Percentiles rank a stretch among this genome's conserved stretches.
These are phyloP conservation scores for Verticillium klebahnii DNA, from an alignment of 2,329 filamentous ascomycete species.

Conservation along the genomic window DNA sequence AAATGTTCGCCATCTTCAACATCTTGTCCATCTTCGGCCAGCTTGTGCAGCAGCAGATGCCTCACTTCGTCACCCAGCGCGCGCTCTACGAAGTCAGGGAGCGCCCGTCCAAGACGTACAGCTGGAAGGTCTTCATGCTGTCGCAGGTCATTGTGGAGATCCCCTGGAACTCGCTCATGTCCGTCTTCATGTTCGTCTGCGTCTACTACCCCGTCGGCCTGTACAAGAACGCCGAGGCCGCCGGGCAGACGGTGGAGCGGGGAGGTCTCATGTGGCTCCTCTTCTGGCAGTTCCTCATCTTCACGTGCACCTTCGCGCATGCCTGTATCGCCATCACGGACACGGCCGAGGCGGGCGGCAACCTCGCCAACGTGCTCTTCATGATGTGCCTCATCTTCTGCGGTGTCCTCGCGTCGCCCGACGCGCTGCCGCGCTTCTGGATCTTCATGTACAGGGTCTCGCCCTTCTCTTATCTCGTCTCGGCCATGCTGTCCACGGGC, in stretches of 20 bases:
- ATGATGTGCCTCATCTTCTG: conserved; percentile 71
- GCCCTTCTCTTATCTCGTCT: conserved; percentile 80
- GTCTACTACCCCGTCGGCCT: conserved; percentile 87
- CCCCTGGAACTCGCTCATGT: conserved; percentile 76
- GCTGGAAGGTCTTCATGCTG: conserved; percentile 81
- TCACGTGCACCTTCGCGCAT: conserved; percentile 75
- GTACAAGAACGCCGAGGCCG: conserved; percentile 63
- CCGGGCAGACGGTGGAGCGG: conserved; percentile 59
- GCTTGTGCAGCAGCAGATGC: conserved; percentile 77
- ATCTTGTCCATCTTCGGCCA: conserved; percentile 77
- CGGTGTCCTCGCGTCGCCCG: conserved; percentile 63
- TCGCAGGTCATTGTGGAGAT: conserved; percentile 81
- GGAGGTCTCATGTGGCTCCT: conserved; percentile 77
- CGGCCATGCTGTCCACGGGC: conserved; percentile 65
- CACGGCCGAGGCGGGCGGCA: conserved; percentile 69
- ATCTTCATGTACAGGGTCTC: conserved; percentile 80
- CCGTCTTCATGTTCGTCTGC: conserved; percentile 70
- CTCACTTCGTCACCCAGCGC: conserved; percentile 78
- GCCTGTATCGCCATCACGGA: conserved; percentile 74
- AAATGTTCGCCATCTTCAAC: conserved; percentile 85
- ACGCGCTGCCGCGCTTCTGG: conserved; percentile 68
- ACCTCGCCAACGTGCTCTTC: conserved; percentile 72
- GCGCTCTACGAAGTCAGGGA: conserved; percentile 82
- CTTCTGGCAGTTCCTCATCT: conserved; percentile 70
- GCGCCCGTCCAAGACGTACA: conserved; percentile 77